A percentile compares a stretch with the other conserved stretches of the same genome.
Evolutionary conservation across 306 rosid species (phyloP).

Genomic region (Dalbergia oliveri): DNA sequence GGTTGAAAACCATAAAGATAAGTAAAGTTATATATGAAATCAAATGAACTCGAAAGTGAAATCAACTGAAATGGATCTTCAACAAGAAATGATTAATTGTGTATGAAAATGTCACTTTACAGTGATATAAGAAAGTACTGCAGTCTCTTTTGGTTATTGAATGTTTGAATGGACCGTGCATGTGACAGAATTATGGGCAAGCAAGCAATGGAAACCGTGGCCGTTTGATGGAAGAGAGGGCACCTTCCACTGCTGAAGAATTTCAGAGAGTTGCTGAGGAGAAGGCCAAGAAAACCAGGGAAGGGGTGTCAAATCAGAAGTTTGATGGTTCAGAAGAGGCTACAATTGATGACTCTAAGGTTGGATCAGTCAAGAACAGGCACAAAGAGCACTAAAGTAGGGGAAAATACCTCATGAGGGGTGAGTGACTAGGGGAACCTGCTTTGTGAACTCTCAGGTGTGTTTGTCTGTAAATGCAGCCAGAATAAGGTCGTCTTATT

Average conservation of each 20-base stretch:
- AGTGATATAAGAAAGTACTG: conserved; percentile 1
- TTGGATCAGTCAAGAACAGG: conserved; percentile 20
- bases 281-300: conserved; percentile 40
- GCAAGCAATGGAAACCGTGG: conserved; percentile 41
- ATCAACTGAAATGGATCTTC: too few relatives aligned
- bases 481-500: conserved; percentile 32
- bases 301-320: conserved; percentile 20
- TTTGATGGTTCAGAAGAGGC: conserved; percentile 27
- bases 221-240: conserved; percentile 50
- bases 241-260: conserved; percentile 59
- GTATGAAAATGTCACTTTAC: neutral
- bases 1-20: neutral
- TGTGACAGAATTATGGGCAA: conserved; percentile 44
- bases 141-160: neutral
- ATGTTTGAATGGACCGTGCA: neutral
- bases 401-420: neutral
- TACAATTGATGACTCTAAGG: conserved; percentile 34
- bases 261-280: conserved; percentile 58
- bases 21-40: neutral
- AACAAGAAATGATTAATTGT: too few relatives aligned
- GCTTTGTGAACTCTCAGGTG: neutral
- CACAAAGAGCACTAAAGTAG: conserved; percentile 4
- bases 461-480: neutral
- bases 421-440: conserved; percentile 1
- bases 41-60: neutral